Base-by-base conservation (phyloP, 305 asterid genomes). In the Ajuga reptans region DNA sequence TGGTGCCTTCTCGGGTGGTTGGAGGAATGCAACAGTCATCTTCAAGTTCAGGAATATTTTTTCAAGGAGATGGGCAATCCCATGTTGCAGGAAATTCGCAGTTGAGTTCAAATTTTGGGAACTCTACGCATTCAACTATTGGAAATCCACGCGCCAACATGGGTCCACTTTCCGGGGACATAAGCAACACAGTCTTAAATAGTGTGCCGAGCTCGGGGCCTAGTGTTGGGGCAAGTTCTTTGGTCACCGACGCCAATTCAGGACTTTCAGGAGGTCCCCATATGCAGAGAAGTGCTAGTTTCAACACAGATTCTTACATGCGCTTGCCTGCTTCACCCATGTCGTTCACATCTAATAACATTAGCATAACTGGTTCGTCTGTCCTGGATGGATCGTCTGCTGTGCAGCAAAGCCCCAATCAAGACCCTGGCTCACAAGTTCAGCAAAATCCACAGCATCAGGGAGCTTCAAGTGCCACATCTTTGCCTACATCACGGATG, bases 201-300 rank as follows among this genome's bases (percentile, higher is more conserved):
- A 84, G 94, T 39, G 88, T 84, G 64, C 84, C 87, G 36, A 91
- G 68, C 76, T 88, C 98, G 0, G 95, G 86, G 55, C 92, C 96
- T 54, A 92, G 98, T 76, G 81, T 89, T 72, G 98, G 96, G 67
- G 96, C 95, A 41, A 88, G 96, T 82, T 92, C 98, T 67, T 74
- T 88, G 80, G 98, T 92, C 56, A 92, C 98, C 9, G 96, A 92
- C 84, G 96, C 96, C 55, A 89, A 92, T 75, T 92, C 98, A 3
- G 96, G 90, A 46, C 95, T 92, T 72, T 84, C 98, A 14, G 88
- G 89, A 24, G 95, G 95, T 53, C 96, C 96, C 67, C 84, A 85
- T 77, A 72, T 88, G 69, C 96, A 92, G 79, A 86, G 96, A 85
- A 92, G 95, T 77, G 95, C 92, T 41, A 91, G 96, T 81, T 83